Conservation (phyloP, 805 yeast genomes). For the Saturnispora zaruensis region DNA sequence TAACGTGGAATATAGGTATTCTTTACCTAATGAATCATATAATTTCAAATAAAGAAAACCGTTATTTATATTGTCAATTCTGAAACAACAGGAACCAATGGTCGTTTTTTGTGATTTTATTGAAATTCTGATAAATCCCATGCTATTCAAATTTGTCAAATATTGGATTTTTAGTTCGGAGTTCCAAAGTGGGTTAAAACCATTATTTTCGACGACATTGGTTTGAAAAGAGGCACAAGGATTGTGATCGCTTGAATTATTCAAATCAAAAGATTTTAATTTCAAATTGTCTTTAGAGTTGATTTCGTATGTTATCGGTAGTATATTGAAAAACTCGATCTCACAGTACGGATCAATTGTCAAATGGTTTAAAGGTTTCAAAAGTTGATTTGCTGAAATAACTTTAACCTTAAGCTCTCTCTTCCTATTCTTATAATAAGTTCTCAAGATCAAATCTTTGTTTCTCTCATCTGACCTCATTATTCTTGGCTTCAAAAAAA, state of each 20-base stretch:
- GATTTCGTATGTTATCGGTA: slow-evolving; percentile 5
- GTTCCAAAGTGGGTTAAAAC: slow-evolving; percentile 85
- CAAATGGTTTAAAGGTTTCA: slow-evolving; percentile 47
- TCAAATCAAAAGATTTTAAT: not conserved
- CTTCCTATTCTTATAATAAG: slow-evolving; percentile 1
- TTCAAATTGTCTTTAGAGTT: not conserved
- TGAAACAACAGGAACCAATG: slow-evolving; percentile 53
- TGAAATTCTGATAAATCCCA: slow-evolving; percentile 49
- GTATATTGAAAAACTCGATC: slow-evolving; percentile 49
- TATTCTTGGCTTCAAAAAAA: slow-evolving; percentile 62
- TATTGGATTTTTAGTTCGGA: slow-evolving; percentile 37
- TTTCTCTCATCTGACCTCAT: slow-evolving; percentile 10
- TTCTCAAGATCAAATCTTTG: not conserved
- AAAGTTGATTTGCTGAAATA: slow-evolving; percentile 80
- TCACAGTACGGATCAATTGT: slow-evolving; percentile 53
- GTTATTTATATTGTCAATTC: slow-evolving; percentile 52
- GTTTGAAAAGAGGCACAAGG: slow-evolving; percentile 23
- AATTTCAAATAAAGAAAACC: slow-evolving; percentile 83
- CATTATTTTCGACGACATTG: slow-evolving; percentile 48
- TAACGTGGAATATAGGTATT: slow-evolving; percentile 43
- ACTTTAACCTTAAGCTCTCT: slow-evolving; percentile 34
- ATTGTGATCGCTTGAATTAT: not conserved
- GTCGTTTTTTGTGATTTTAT: slow-evolving; percentile 29
- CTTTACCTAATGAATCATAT: slow-evolving; percentile 74
- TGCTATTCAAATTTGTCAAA: slow-evolving; percentile 31